These are phyloP conservation scores for Ophiocordyceps camponoti-leonardi DNA, from an alignment of 2,329 filamentous ascomycete genomes.

Conservation along the genomic window DNA sequence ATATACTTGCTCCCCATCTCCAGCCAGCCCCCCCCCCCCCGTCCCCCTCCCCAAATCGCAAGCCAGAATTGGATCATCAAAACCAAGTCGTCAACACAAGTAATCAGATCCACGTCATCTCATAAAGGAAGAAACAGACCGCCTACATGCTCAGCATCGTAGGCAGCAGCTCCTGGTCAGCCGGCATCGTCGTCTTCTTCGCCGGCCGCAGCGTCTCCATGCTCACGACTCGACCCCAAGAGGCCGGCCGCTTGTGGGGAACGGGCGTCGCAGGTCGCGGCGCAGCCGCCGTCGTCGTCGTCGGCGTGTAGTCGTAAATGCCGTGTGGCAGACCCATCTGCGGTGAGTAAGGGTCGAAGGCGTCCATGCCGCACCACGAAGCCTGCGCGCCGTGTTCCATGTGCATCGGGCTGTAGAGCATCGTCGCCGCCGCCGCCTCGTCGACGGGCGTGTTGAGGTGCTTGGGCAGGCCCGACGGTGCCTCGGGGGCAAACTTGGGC, in stretches of 20 bases:
- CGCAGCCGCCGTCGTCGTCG: constrained; percentile 8
- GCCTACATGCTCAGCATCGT: constrained; percentile 10
- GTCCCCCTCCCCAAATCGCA: too few relatives aligned
- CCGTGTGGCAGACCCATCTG: constrained; percentile 4
- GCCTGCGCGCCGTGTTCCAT: constrained; percentile 14
- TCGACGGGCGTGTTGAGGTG: constrained; percentile 16
- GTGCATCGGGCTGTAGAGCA: constrained; percentile 12
- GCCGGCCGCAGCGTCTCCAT: constrained; percentile 19
- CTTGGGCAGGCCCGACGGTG: constrained; percentile 9
- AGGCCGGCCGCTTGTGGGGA: constrained; percentile 20
- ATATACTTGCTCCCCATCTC: too few relatives aligned
- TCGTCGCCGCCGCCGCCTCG: constrained; percentile 9
- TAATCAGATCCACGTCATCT: neutral
- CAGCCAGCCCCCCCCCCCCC: too few relatives aligned
- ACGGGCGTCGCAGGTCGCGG: constrained; percentile 19
- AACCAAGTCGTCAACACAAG: too few relatives aligned
- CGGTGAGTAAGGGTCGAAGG: constrained; percentile 4
- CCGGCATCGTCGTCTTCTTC: constrained; percentile 17
- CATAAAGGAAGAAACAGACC: too few relatives aligned
- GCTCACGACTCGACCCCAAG: constrained; percentile 19
- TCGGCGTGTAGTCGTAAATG: constrained; percentile 10
- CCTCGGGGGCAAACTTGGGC: constrained; percentile 21
- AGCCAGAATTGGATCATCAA: neutral
- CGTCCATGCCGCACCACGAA: constrained; percentile 6
- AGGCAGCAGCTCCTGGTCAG: constrained; percentile 8